A percentile compares a stretch with the other conserved stretches of the same genome.
Evolutionary conservation across 1,284 basidiomycete species (phyloP).

Genomic region (Schizopora paradoxa): DNA sequence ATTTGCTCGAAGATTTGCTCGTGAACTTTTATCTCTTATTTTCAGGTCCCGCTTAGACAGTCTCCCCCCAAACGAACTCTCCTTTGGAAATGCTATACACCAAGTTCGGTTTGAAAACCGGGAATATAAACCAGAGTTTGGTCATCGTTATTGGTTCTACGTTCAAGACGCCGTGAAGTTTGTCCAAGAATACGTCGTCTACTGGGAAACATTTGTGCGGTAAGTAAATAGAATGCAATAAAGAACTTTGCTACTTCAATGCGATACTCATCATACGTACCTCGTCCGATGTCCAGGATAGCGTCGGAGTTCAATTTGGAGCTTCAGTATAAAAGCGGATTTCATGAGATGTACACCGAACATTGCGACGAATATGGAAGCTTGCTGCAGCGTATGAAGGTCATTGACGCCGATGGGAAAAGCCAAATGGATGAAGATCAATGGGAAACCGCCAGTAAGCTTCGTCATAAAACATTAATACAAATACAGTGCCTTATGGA

Average conservation of each 20-base stretch:
- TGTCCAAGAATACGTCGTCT: conserved; percentile 93
- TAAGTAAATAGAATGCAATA: no score
- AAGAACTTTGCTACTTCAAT: no score
- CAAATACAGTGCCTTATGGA: no score
- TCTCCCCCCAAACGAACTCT: conserved; percentile 58
- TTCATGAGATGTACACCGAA: conserved; percentile 80
- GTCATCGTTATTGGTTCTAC: conserved; percentile 92
- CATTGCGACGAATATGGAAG: conserved; percentile 77
- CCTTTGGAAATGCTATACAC: conserved; percentile 90
- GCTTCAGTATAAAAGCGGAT: conserved; percentile 77
- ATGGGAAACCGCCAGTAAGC: conserved; percentile 94
- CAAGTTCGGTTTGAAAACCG: conserved; percentile 78
- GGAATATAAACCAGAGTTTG: conserved; percentile 61
- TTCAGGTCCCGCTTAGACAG: conserved; percentile 58
- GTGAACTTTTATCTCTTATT: neutral
- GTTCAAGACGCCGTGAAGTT: conserved; percentile 92
- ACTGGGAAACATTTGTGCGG: conserved; percentile 89
- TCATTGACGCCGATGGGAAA: conserved; percentile 76
- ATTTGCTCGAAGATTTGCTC: conserved; percentile 11
- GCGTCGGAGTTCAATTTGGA: conserved; percentile 80
- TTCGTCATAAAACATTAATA: conserved; percentile 1
- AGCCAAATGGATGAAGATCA: conserved; percentile 89
- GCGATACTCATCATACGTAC: no score
- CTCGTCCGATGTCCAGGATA: conserved; percentile 60
- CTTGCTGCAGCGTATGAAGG: conserved; percentile 82